Evolutionary conservation across 1,284 basidiomycete species (phyloP), one percentile per base, ranked within the genome.

Genomic region (Ustilago loliicola): DNA sequence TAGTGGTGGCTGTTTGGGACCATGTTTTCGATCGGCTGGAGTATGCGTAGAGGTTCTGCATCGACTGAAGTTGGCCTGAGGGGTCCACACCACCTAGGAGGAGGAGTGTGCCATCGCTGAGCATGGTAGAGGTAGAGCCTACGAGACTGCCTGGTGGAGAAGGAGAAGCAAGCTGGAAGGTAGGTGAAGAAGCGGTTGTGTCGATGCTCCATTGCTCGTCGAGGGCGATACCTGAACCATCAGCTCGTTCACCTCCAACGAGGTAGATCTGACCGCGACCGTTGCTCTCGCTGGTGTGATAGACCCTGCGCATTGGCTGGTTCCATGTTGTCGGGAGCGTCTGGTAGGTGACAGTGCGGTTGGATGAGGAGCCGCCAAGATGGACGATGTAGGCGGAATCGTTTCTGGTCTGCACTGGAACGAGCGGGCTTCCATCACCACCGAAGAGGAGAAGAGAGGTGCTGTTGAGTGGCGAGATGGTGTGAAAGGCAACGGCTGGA

Each of bases 181-280:
- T 40, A 25, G 68, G 65, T 13, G 69, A 57, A 4, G 61, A 32
- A 2, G 65, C 34, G 21, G 66, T 50, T 1, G 65, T 40, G 45
- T 67, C 51, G 52, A 78, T 45, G 40, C 38, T 62, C 77, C 77
- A 84, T 13, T 76, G 66, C 55, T 84, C 73, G 29, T 77, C 75
- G 42, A 81, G 51, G 17, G 42, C 4, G 38, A 78, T 45, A 29
- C 61, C 62, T 21, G 80, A 82, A n/a, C 83, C 81, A 50, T 83
- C 81, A 11, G 72, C 79, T 45, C 59, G 82, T 61, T 84, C 69
- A 3, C 83, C 83, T 48, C 83, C 83, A 9, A 83, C n/a, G 38
- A 83, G 63, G 68, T 69, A 80, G 23, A 84, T 66, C 3, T 56
- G 50, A 19, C 81, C 79, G 19, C 70, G 47, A 4, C 53, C 61